Evolutionary conservation across 768 basidiomycete genomes (phyloP).

Genomic region (Kwoniella newhampshirensis): DNA sequence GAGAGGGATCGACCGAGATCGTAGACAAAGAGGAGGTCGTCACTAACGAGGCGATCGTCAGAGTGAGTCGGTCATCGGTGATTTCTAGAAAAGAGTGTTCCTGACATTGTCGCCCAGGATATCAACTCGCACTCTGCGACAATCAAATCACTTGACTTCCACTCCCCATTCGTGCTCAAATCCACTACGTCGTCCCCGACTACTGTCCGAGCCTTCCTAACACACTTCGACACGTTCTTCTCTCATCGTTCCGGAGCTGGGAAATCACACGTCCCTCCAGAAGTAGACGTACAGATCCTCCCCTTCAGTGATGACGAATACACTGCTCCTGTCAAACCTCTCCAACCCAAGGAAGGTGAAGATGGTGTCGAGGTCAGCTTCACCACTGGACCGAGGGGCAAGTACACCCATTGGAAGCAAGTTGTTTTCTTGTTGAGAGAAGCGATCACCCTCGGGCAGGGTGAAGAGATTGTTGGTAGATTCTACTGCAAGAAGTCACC

Average conservation of each 20-base stretch:
- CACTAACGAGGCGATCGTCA: conserved; percentile 85
- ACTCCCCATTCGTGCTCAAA: conserved; percentile 68
- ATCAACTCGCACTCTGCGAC: conserved; percentile 68
- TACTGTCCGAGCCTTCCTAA: conserved; percentile 60
- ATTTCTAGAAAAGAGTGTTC: background rate
- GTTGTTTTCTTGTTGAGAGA: conserved; percentile 81
- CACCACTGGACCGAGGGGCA: conserved; percentile 84
- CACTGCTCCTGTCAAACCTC: conserved; percentile 26
- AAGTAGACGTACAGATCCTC: conserved; percentile 57
- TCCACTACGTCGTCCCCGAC: conserved; percentile 52
- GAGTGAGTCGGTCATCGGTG: conserved; percentile 58
- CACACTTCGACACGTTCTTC: conserved; percentile 97
- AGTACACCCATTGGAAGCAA: conserved; percentile 96
- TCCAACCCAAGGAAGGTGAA: conserved; percentile 11
- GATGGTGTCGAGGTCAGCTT: conserved; percentile 54
- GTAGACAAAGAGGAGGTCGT: conserved; percentile 89
- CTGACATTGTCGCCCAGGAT: conserved; percentile 60
- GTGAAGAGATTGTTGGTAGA: conserved; percentile 73
- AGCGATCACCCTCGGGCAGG: conserved; percentile 72
- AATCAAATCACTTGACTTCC: conserved; percentile 73
- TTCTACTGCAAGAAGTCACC: conserved; percentile 80
- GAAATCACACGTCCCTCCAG: conserved; percentile 54
- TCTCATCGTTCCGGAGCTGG: conserved; percentile 60
- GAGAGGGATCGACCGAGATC: conserved; percentile 82
- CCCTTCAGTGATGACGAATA: conserved; percentile 44